phyloP scores from a whole-genome alignment of 78 protist genomes.

The Speleostelium caveatum region DNA sequence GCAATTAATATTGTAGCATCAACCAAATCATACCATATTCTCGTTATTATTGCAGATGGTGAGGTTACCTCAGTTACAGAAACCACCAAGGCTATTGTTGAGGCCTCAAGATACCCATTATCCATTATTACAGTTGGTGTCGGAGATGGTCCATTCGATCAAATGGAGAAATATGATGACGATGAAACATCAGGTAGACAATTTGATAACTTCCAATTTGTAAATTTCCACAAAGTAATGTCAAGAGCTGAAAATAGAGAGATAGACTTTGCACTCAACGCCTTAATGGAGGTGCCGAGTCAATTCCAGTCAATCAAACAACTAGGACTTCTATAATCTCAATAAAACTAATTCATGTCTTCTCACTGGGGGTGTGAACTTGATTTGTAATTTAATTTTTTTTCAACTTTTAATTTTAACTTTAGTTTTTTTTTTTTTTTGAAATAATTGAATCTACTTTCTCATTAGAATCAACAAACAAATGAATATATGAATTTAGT shows the following conservation, averaged over 20 bases:
- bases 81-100: constrained; percentile 77
- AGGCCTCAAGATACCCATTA: constrained; percentile 77
- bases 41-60: constrained; percentile 86
- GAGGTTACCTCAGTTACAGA: constrained; percentile 64
- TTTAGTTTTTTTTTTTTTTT: too few relatives aligned
- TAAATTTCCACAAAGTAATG: constrained; percentile 33
- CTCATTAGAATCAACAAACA: too few relatives aligned
- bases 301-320: constrained; percentile 63
- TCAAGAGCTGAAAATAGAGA: constrained; percentile 74
- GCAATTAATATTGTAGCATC: constrained; percentile 63
- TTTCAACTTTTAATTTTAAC: too few relatives aligned
- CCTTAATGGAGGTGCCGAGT: constrained; percentile 81
- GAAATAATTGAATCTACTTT: too few relatives aligned
- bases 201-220: constrained; percentile 88
- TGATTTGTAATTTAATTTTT: too few relatives aligned
- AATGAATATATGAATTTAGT: too few relatives aligned
- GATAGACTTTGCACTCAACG: constrained; percentile 80
- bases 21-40: constrained; percentile 65
- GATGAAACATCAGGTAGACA: constrained; percentile 69
- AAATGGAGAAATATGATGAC: constrained; percentile 75
- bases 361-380: too few relatives aligned
- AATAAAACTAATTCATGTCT: too few relatives aligned
- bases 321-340: constrained; percentile 32
- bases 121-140: constrained; percentile 83
- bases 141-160: constrained; percentile 87